These are phyloP conservation scores for Rhynchospora tenuis DNA, from an alignment of 176 grass and related monocot species.

Conservation along the genomic window DNA sequence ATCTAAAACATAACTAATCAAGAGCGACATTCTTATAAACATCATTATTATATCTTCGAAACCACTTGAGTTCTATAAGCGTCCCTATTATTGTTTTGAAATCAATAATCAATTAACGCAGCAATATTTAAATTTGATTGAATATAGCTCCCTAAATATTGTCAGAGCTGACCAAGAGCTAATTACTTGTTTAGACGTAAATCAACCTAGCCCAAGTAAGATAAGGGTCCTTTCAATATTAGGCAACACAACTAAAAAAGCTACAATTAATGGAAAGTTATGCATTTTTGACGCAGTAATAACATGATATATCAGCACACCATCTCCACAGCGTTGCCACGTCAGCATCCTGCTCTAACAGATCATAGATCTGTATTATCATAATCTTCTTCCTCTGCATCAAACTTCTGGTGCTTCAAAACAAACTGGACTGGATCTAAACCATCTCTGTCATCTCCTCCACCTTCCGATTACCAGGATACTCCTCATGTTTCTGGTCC, in stretches of 20 bases:
- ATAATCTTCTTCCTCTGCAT: conserved; percentile 32
- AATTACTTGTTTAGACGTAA: conserved; percentile 9
- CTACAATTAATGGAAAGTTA: background rate
- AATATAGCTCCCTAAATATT: conserved; percentile 2
- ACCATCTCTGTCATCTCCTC: conserved; percentile 20
- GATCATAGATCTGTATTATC: conserved; percentile 8
- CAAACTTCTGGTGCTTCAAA: conserved; percentile 3
- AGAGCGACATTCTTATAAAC: background rate
- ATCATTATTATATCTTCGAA: background rate
- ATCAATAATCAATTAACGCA: background rate
- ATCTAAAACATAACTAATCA: background rate
- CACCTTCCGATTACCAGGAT: conserved; percentile 7
- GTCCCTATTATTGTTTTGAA: background rate
- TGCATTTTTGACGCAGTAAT: background rate
- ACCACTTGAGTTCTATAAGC: background rate
- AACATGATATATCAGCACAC: background rate
- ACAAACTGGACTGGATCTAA: conserved; percentile 27
- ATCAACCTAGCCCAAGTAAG: conserved; percentile 10
- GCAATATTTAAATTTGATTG: too few relatives aligned
- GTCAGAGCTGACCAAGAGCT: background rate
- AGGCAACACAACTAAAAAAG: background rate
- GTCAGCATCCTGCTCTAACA: background rate
- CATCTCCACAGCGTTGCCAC: background rate
- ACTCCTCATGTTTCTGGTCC: conserved; percentile 18
- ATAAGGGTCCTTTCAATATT: background rate